Percentiles rank a stretch among this genome's conserved stretches.
Evolutionary conservation across 108 stramenopile genomes (phyloP).

Genomic region (Skeletonema marinoi): DNA sequence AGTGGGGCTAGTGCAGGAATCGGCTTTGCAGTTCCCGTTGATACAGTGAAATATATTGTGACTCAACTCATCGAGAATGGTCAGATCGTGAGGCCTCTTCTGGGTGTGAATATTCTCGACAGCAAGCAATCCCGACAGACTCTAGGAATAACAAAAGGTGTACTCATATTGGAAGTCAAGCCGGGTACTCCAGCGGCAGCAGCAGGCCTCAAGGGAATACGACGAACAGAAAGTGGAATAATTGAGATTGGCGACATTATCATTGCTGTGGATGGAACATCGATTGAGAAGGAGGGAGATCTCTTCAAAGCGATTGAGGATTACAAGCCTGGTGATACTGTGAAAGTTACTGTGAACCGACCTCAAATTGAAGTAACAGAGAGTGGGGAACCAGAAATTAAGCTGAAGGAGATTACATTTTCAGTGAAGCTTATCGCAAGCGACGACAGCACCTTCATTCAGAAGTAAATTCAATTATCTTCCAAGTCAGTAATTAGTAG

Average conservation of each 20-base stretch:
- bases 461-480: constrained; percentile 6
- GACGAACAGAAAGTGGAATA: constrained; percentile 72
- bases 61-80: constrained; percentile 84
- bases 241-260: constrained; percentile 95
- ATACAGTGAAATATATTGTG: constrained; percentile 83
- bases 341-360: constrained; percentile 79
- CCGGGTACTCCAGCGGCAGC: constrained; percentile 63
- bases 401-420: constrained; percentile 40
- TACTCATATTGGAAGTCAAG: constrained; percentile 92
- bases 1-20: constrained; percentile 89
- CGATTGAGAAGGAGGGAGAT: constrained; percentile 87
- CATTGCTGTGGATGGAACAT: constrained; percentile 67
- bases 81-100: constrained; percentile 81
- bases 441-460: constrained; percentile 38
- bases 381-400: constrained; percentile 31
- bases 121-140: constrained; percentile 80
- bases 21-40: constrained; percentile 95
- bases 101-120: constrained; percentile 91
- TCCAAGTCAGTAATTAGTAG: too few relatives aligned
- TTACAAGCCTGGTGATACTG: constrained; percentile 81
- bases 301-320: constrained; percentile 88
- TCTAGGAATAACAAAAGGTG: constrained; percentile 88
- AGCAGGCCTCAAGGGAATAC: constrained; percentile 75
- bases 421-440: constrained; percentile 45
- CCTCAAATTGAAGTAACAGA: constrained; percentile 30